phyloP scores from a whole-genome alignment of 768 basidiomycete species.

The Suillus fuscotomentosus region DNA sequence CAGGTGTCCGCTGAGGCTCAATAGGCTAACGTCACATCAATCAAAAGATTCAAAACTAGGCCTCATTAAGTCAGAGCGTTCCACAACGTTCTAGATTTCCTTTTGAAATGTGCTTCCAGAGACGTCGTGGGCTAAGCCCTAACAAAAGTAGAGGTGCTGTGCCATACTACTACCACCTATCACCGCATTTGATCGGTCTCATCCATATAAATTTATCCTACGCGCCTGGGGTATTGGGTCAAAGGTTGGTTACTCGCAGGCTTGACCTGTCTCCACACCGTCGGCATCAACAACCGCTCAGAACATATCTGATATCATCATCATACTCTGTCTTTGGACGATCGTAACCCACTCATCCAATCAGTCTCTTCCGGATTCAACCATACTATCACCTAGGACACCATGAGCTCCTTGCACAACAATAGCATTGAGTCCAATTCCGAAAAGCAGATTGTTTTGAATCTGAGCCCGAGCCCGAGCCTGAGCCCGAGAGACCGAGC shows the following conservation, averaged over 20 bases:
- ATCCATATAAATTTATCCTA: not conserved
- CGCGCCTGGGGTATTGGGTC: not conserved
- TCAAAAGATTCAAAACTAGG: not conserved
- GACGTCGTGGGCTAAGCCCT: too few relatives aligned
- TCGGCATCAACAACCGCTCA: not conserved
- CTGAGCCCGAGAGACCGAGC: constrained; percentile 18
- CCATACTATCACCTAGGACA: too few relatives aligned
- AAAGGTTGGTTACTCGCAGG: not conserved
- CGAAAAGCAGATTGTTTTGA: not conserved
- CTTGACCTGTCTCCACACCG: not conserved
- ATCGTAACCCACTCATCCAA: not conserved
- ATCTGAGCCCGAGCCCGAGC: not conserved
- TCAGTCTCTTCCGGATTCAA: not conserved
- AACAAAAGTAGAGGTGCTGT: not conserved
- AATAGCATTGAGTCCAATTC: not conserved
- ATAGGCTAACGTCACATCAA: too few relatives aligned
- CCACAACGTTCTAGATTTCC: not conserved
- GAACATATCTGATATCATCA: not conserved
- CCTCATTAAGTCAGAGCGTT: not conserved
- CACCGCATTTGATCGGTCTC: not conserved
- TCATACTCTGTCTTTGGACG: not conserved
- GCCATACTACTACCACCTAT: not conserved
- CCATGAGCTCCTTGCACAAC: not conserved
- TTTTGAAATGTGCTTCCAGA: not conserved
- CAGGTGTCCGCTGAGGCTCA: too few relatives aligned